Conservation (phyloP, 345 rosid genomes). For the Microthlaspi erraticum region DNA sequence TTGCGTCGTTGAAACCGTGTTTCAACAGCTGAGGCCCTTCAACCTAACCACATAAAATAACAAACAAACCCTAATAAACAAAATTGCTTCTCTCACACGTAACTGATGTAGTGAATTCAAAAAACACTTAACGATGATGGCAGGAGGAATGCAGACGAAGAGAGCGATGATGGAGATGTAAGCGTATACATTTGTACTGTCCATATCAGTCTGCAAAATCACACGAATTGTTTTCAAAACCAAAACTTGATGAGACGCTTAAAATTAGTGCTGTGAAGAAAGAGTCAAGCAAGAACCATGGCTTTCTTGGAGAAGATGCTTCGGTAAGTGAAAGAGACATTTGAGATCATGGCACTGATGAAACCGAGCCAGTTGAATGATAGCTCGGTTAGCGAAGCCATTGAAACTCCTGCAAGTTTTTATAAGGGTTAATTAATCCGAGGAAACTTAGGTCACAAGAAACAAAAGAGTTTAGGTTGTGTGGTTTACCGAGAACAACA, state of each 20-base stretch:
- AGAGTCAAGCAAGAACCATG: slow-evolving; percentile 60
- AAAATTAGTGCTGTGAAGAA: background rate
- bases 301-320: slow-evolving; percentile 98
- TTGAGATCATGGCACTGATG: slow-evolving; percentile 98
- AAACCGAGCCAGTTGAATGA: slow-evolving; percentile 97
- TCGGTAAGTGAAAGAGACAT: slow-evolving; percentile 92
- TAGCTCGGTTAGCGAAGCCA: slow-evolving; percentile 93
- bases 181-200: slow-evolving; percentile 92
- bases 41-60: slow-evolving; percentile 48
- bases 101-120: slow-evolving; percentile 17
- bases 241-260: background rate
- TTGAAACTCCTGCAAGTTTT: slow-evolving; percentile 65
- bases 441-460: slow-evolving; percentile 16
- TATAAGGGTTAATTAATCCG: slow-evolving; percentile 9
- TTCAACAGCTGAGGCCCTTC: slow-evolving; percentile 91
- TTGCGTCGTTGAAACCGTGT: slow-evolving; percentile 76
- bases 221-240: background rate
- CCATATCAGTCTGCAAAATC: slow-evolving; percentile 84
- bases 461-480: background rate
- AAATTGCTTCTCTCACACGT: slow-evolving; percentile 16
- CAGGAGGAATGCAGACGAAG: slow-evolving; percentile 89
- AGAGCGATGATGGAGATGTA: slow-evolving; percentile 97
- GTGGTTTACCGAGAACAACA: slow-evolving; percentile 74
- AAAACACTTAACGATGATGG: slow-evolving; percentile 67
- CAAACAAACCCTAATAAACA: slow-evolving; percentile 18